phyloP scores from a whole-genome alignment of 441 rosid species.

The Gossypium schwendimanii region DNA sequence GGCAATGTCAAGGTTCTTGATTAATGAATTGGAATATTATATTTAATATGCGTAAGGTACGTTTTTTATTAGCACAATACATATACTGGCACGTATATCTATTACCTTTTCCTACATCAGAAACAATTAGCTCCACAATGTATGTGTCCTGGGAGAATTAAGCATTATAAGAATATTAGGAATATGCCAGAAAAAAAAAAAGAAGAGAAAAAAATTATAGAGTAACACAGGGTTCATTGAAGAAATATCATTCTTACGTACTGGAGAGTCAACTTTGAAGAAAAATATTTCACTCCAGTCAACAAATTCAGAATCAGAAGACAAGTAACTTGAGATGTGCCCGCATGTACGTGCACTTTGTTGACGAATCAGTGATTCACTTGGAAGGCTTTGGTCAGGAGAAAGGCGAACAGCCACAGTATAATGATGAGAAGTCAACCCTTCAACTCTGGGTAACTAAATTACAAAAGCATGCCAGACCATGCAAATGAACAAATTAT shows the following conservation, averaged over 20 bases:
- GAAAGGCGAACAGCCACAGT: constrained; percentile 54
- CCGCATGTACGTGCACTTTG: constrained; percentile 94
- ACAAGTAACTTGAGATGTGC: constrained; percentile 37
- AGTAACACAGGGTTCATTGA: background rate
- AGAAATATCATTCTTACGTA: constrained; percentile 23
- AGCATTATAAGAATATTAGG: constrained; percentile 4
- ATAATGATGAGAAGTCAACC: constrained; percentile 62
- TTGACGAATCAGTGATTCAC: constrained; percentile 47
- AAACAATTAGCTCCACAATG: constrained; percentile 56
- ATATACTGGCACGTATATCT: constrained; percentile 1
- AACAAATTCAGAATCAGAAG: constrained; percentile 56
- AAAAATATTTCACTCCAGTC: constrained; percentile 87
- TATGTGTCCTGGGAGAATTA: constrained; percentile 50
- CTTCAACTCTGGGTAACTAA: constrained; percentile 54
- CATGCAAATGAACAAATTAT: background rate
- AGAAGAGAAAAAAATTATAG: background rate
- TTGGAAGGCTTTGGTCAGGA: constrained; percentile 39
- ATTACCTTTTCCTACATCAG: constrained; percentile 72
- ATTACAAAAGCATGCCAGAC: constrained; percentile 14
- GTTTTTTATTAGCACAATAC: constrained; percentile 3
- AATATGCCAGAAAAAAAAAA: background rate
- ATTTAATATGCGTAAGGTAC: background rate
- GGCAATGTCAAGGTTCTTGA: background rate
- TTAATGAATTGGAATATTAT: background rate
- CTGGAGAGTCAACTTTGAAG: constrained; percentile 78